Percentiles rank a stretch among this genome's conserved stretches.
These are phyloP conservation scores for Nicotiana benthamiana DNA, from an alignment of 257 asterid genomes.

Conservation along the genomic window DNA sequence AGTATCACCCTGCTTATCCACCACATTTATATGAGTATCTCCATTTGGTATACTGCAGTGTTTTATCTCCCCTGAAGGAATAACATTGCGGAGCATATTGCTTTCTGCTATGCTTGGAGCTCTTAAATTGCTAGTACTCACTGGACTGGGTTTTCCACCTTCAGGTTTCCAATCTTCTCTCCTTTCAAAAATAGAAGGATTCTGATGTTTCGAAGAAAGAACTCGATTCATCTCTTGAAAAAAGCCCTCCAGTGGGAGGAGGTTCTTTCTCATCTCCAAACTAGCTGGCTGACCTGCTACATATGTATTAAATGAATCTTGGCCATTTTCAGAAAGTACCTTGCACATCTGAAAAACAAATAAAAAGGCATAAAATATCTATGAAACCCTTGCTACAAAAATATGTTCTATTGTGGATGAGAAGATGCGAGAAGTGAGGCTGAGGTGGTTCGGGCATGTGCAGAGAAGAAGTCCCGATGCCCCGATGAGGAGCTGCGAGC, in stretches of 20 bases:
- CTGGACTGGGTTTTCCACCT: conserved; percentile 14
- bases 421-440: too few species aligned
- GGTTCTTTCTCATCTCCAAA: conserved; percentile 33
- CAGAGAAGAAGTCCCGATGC: too few species aligned
- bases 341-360: conserved; percentile 45
- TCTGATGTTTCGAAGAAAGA: conserved; percentile 31
- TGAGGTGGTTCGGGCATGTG: too few species aligned
- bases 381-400: neutral
- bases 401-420: neutral
- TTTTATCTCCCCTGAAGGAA: neutral
- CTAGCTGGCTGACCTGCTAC: conserved; percentile 20
- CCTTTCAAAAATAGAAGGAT: conserved; percentile 8
- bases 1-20: neutral
- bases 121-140: neutral
- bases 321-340: conserved; percentile 35
- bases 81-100: neutral
- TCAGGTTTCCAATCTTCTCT: conserved; percentile 15
- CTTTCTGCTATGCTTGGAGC: neutral
- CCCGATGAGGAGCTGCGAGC: too few species aligned
- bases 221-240: conserved; percentile 36
- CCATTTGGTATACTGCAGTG: neutral
- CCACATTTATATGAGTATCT: neutral
- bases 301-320: conserved; percentile 20
- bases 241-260: conserved; percentile 40
- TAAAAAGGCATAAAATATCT: neutral